Percentiles rank a stretch among this genome's conserved stretches.
These are phyloP conservation scores for Calonectria montana DNA, from an alignment of 2,329 filamentous ascomycete genomes.

Conservation along the genomic window DNA sequence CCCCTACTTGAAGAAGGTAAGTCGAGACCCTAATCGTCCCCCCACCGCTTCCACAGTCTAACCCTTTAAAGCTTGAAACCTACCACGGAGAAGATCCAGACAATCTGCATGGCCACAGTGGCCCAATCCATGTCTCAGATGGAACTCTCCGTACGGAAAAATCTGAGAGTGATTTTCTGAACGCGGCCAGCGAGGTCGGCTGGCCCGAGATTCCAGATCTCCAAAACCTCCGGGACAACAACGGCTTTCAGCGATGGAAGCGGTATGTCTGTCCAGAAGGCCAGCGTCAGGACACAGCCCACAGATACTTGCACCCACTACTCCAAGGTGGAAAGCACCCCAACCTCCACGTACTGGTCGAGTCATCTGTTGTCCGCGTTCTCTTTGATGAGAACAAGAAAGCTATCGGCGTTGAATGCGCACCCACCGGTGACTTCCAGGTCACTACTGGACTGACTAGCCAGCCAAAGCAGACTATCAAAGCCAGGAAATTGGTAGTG, in stretches of 20 bases:
- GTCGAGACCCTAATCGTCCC: neutral
- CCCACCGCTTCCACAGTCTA: neutral
- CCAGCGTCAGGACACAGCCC: conserved; percentile 68
- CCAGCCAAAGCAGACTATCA: conserved; percentile 31
- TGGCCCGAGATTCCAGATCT: conserved; percentile 65
- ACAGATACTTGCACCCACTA: conserved; percentile 55
- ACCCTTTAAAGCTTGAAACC: conserved; percentile 59
- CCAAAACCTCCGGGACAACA: conserved; percentile 58
- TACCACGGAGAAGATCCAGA: conserved; percentile 60
- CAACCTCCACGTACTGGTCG: conserved; percentile 69
- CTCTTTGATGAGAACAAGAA: conserved; percentile 62
- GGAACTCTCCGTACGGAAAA: conserved; percentile 56
- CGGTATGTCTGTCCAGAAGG: conserved; percentile 61
- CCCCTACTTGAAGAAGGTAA: conserved; percentile 47
- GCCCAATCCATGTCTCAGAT: conserved; percentile 66
- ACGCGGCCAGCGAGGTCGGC: conserved; percentile 58
- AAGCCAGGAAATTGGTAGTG: conserved; percentile 45
- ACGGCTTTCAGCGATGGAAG: conserved; percentile 45
- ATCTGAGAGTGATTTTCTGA: conserved; percentile 61
- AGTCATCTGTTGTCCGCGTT: conserved; percentile 67
- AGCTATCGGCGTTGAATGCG: conserved; percentile 70
- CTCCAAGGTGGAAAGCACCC: conserved; percentile 54
- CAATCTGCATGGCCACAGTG: conserved; percentile 62
- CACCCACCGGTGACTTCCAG: conserved; percentile 52
- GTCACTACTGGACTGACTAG: conserved; percentile 18